Evolutionary conservation across 2,329 filamentous ascomycete genomes (phyloP).

Genomic region (Lachnellula arida): DNA sequence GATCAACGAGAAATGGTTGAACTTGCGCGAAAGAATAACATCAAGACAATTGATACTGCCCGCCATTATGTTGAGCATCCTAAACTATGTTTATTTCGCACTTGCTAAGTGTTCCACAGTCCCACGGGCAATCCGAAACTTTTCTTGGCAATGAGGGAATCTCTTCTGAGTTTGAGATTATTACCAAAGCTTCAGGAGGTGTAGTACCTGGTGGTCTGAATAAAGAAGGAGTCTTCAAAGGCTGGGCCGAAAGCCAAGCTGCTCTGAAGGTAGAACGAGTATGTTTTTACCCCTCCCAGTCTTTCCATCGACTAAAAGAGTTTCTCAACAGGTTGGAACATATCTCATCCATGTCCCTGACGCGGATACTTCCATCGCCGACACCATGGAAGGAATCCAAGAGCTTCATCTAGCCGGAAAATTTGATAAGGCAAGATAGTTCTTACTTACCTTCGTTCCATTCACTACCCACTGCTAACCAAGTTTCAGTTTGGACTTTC

Average conservation of each 20-base stretch:
- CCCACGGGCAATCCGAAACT: slow-evolving; percentile 4
- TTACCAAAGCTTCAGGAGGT: slow-evolving; percentile 7
- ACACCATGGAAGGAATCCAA: slow-evolving; percentile 10
- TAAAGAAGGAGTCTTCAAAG: slow-evolving; percentile 7
- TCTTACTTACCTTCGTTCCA: no score
- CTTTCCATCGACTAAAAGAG: not conserved
- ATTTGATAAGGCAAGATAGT: slow-evolving; percentile 1
- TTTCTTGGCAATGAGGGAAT: slow-evolving; percentile 7
- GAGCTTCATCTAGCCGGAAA: slow-evolving; percentile 3
- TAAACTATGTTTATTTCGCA: not conserved
- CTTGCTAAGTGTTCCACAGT: not conserved
- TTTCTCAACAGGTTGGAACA: not conserved
- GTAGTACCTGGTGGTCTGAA: not conserved
- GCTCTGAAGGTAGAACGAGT: slow-evolving; percentile 8
- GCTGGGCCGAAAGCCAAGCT: slow-evolving; percentile 2
- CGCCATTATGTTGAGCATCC: slow-evolving; percentile 7
- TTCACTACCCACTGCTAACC: no score
- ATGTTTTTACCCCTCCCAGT: not conserved
- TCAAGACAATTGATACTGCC: slow-evolving; percentile 9
- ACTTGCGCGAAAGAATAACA: slow-evolving; percentile 1
- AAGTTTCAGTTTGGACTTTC: slow-evolving; percentile 58
- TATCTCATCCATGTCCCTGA: slow-evolving; percentile 12
- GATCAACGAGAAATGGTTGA: slow-evolving; percentile 5
- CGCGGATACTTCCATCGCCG: not conserved
- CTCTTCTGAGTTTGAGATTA: slow-evolving; percentile 8